Percentiles rank a stretch among this genome's conserved stretches.
Evolutionary conservation across 2,329 filamentous ascomycete species (phyloP).

Genomic region (Cucurbitaria berberidis): DNA sequence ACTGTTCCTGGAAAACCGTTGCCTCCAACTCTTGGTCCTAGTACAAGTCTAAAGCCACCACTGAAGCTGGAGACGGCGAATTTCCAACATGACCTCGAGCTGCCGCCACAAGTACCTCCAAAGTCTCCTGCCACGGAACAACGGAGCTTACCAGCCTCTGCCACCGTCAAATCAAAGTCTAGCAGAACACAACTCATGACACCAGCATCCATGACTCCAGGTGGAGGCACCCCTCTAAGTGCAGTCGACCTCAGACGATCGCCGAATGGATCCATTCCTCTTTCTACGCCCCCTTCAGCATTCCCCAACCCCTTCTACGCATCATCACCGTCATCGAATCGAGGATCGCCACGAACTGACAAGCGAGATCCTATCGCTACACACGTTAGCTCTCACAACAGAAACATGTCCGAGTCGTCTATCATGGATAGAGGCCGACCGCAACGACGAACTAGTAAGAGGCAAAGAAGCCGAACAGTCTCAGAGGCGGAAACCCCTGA

Average conservation of each 20-base stretch:
- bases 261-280: slow-evolving; percentile 34
- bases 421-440: slow-evolving; percentile 49
- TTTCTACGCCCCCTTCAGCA: slow-evolving; percentile 41
- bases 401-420: slow-evolving; percentile 48
- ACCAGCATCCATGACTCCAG: slow-evolving; percentile 35
- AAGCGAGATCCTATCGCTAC: slow-evolving; percentile 38
- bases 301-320: slow-evolving; percentile 41
- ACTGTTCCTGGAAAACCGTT: slow-evolving; percentile 19
- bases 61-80: slow-evolving; percentile 43
- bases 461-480: slow-evolving; percentile 39
- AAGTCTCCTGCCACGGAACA: slow-evolving; percentile 45
- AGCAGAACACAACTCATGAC: slow-evolving; percentile 42
- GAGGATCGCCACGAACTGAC: slow-evolving; percentile 41
- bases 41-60: slow-evolving; percentile 33
- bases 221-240: slow-evolving; percentile 33
- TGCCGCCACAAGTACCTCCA: slow-evolving; percentile 46
- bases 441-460: slow-evolving; percentile 40
- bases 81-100: slow-evolving; percentile 25
- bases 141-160: slow-evolving; percentile 43
- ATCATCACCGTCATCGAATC: slow-evolving; percentile 37
- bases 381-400: slow-evolving; percentile 30
- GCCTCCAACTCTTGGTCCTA: slow-evolving; percentile 45
- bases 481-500: slow-evolving; percentile 42
- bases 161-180: slow-evolving; percentile 39
- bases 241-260: slow-evolving; percentile 41